phyloP scores from a whole-genome alignment of 2,329 filamentous ascomycete species.

The Alternaria sp. region DNA sequence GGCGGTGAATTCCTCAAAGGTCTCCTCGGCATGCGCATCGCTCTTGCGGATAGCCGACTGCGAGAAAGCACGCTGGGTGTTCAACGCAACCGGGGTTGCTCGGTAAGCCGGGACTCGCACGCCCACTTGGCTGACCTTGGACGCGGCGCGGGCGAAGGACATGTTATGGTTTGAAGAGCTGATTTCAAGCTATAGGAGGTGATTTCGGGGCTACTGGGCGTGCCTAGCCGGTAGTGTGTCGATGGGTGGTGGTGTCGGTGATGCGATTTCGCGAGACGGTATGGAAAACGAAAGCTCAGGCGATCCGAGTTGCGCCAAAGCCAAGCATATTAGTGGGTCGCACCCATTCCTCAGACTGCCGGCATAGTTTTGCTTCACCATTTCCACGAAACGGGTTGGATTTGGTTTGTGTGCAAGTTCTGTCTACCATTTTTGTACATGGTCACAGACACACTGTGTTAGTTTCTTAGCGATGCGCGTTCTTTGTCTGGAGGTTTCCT shows the following conservation, averaged over 20 bases:
- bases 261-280: constrained; percentile 35
- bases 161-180: constrained; percentile 46
- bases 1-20: constrained; percentile 97
- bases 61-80: constrained; percentile 57
- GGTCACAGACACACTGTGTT: background rate
- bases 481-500: background rate
- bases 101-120: constrained; percentile 48
- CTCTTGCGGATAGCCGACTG: constrained; percentile 57
- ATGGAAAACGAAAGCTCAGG: constrained; percentile 35
- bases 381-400: background rate
- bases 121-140: constrained; percentile 47
- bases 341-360: constrained; percentile 22
- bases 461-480: background rate
- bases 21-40: constrained; percentile 85
- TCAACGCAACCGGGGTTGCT: constrained; percentile 45
- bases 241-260: constrained; percentile 39
- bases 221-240: constrained; percentile 34
- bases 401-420: background rate
- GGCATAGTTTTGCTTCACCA: constrained; percentile 9
- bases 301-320: constrained; percentile 33
- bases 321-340: constrained; percentile 35
- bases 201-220: constrained; percentile 30
- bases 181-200: constrained; percentile 31
- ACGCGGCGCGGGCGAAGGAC: constrained; percentile 51
- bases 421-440: background rate